Evolutionary conservation across 2,329 filamentous ascomycete genomes (phyloP), one percentile per base, ranked within the genome.

Genomic region (Podosphaera aphanis): DNA sequence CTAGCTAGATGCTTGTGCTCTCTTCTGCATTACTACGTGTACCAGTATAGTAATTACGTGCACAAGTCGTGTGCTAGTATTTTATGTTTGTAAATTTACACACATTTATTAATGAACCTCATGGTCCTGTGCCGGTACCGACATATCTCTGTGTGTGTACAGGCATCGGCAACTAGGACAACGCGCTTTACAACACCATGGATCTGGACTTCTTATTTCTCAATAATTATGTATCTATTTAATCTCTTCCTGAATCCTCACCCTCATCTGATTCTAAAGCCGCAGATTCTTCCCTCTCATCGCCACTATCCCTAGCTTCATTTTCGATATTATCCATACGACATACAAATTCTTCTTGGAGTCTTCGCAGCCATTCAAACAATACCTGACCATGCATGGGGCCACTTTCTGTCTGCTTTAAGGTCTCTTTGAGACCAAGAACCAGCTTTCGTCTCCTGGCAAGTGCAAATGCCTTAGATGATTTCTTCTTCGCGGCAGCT

Each of bases 281-380:
- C 6, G 29, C 13, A 13, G 29, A 33, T 33, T 6, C 29, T 33
- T 33, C 29, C 11, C 45, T 43, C 8, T 50, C 46, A 11, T 50
- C 46, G 10, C 52, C 51, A 42, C 46, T 50, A 33, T 49, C 50
- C 0, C 31, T 50, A 39, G 48, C 46, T 37, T 54, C 53, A 39
- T 51, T 50, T 25, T 82, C 74, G 23, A 85, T 71, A 1, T 51
- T 43, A 19, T 73, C 68, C 82, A 93, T 86, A 6, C 72, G 66
- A 3, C 66, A 53, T 6, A 81, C 68, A 55, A 93, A 93, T 46
- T 92, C 82, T 43, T 70, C 70, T 57, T 88, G 83, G 11, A 90
- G 60, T 49, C 69, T 70, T 46, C 62, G 65, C 39, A 90, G 60
- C 69, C 82, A 85, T 39, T 63, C 64, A 18, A 65, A 63, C 25